phyloP scores from a whole-genome alignment of 2,329 filamentous ascomycete genomes.

The Pyricularia grisea region DNA sequence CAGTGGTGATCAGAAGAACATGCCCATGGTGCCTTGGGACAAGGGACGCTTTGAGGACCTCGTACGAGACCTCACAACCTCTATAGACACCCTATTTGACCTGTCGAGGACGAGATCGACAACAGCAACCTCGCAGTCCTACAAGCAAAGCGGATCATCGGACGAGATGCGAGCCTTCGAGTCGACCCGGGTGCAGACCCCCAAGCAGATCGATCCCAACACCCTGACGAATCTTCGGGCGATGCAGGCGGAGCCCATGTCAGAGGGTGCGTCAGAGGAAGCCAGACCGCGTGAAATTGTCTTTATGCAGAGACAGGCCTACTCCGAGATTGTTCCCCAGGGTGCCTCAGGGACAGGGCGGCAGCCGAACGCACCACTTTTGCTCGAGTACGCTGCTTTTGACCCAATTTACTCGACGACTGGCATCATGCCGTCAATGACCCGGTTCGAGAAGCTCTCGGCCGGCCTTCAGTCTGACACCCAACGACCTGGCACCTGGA shows the following conservation, averaged over 20 bases:
- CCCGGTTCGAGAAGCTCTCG: slow-evolving; percentile 54
- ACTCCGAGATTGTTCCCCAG: slow-evolving; percentile 34
- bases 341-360: slow-evolving; percentile 18
- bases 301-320: slow-evolving; percentile 42
- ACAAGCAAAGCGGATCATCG: slow-evolving; percentile 24
- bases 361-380: slow-evolving; percentile 43
- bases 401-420: slow-evolving; percentile 53
- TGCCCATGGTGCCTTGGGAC: slow-evolving; percentile 53
- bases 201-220: slow-evolving; percentile 47
- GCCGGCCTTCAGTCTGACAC: slow-evolving; percentile 46
- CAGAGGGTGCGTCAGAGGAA: slow-evolving; percentile 19
- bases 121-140: slow-evolving; percentile 23
- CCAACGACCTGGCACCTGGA: slow-evolving; percentile 46
- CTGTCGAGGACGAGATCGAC: slow-evolving; percentile 57
- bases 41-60: slow-evolving; percentile 67
- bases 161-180: slow-evolving; percentile 45
- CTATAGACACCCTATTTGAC: slow-evolving; percentile 73
- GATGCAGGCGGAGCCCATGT: slow-evolving; percentile 27
- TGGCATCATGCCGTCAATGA: slow-evolving; percentile 55
- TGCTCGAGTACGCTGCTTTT: slow-evolving; percentile 63
- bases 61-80: slow-evolving; percentile 63
- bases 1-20: slow-evolving; percentile 32
- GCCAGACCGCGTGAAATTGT: slow-evolving; percentile 34
- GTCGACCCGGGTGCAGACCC: slow-evolving; percentile 51
- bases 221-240: slow-evolving; percentile 39